phyloP scores from a whole-genome alignment of 108 stramenopile genomes.

The Chaetoceros muelleri region DNA sequence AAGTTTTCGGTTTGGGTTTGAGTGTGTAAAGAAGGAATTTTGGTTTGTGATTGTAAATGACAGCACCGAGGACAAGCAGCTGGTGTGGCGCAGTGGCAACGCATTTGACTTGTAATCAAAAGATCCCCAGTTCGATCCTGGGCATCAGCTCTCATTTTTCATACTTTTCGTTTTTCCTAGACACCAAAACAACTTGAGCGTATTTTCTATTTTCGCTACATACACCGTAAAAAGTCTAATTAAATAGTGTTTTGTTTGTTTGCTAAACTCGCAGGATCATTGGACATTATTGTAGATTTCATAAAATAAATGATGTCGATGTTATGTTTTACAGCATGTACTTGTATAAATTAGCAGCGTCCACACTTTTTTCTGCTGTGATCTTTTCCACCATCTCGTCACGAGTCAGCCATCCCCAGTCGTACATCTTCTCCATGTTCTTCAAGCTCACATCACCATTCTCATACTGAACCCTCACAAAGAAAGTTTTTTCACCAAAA shows the following conservation, averaged over 20 bases:
- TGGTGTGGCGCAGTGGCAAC: slow-evolving; percentile 53
- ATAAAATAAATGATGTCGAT: too few species aligned
- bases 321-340: slow-evolving; percentile 69
- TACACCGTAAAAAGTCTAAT: too few species aligned
- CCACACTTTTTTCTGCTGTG: slow-evolving; percentile 25
- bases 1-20: too few species aligned
- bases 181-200: too few species aligned
- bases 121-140: slow-evolving; percentile 54
- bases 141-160: slow-evolving; percentile 21
- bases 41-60: too few species aligned
- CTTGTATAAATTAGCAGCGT: slow-evolving; percentile 61
- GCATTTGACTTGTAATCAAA: slow-evolving; percentile 69
- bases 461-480: slow-evolving; percentile 58
- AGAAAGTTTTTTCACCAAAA: slow-evolving; percentile 76
- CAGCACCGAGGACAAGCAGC: slow-evolving; percentile 5
- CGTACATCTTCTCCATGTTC: slow-evolving; percentile 18
- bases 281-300: too few species aligned
- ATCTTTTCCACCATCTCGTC: slow-evolving; percentile 57
- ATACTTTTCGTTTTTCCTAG: too few species aligned
- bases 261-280: too few species aligned
- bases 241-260: too few species aligned
- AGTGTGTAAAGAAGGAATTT: too few species aligned
- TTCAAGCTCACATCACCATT: slow-evolving; percentile 33
- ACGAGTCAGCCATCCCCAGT: slow-evolving; percentile 69
- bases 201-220: too few species aligned